Evolutionary conservation across 2,329 filamentous ascomycete species (phyloP).

Genomic region (Ophiostoma australiae): DNA sequence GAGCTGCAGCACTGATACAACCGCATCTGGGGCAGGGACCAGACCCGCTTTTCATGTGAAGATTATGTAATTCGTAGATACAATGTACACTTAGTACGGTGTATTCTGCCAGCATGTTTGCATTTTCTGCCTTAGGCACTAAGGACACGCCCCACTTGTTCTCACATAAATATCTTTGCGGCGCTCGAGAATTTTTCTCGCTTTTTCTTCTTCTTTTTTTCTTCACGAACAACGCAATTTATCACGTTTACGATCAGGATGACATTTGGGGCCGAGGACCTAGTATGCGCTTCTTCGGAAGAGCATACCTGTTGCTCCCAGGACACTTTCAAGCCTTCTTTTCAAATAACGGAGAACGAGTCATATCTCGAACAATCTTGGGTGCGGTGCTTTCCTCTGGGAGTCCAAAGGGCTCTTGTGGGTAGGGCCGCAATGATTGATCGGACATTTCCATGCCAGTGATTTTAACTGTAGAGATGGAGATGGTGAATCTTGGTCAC

Average conservation of each 20-base stretch:
- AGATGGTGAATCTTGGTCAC: background rate
- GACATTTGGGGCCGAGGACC: slow-evolving; percentile 39
- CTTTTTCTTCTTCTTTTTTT: slow-evolving; percentile 33
- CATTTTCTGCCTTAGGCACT: slow-evolving; percentile 9
- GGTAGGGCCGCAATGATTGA: slow-evolving; percentile 50
- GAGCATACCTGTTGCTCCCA: slow-evolving; percentile 34
- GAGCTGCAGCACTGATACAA: background rate
- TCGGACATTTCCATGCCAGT: slow-evolving; percentile 37
- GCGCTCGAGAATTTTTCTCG: slow-evolving; percentile 18
- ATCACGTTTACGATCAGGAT: slow-evolving; percentile 43
- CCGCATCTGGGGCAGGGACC: background rate
- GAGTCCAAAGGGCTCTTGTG: slow-evolving; percentile 32
- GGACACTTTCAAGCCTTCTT: slow-evolving; percentile 41
- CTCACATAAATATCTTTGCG: slow-evolving; percentile 19
- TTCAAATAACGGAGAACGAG: slow-evolving; percentile 46
- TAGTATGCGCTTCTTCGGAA: slow-evolving; percentile 20
- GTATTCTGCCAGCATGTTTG: background rate
- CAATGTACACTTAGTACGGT: no score
- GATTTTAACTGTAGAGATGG: background rate
- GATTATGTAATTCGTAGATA: background rate
- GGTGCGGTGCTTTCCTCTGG: slow-evolving; percentile 45
- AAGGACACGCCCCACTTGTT: background rate
- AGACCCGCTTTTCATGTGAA: slow-evolving; percentile 9
- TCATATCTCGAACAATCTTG: slow-evolving; percentile 44
- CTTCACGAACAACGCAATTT: slow-evolving; percentile 47